Base-by-base conservation (phyloP, 2,329 filamentous ascomycete genomes). In the Lecanicillium sp. region DNA sequence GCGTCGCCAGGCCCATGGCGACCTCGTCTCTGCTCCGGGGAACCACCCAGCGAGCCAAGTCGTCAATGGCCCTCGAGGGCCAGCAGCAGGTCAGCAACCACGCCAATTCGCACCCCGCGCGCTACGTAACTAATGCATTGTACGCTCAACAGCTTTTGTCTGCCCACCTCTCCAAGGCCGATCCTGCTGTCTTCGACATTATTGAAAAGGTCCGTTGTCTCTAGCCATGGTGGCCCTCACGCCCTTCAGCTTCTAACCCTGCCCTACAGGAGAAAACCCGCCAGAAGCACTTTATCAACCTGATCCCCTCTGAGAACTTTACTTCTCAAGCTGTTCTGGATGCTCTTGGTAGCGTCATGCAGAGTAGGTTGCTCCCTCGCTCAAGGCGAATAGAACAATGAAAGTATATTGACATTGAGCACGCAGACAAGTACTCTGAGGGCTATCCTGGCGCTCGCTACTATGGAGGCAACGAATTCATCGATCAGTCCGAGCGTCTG, bases 281-380 rank as follows among this genome's bases (percentile, higher is more conserved):
- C 51, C 92, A 98, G 65, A 94, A 95, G 65, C 88, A 97, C 64
- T 98, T 96, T 57, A 95, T 98, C 69, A 97, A 97, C 64, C 73
- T 95, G 42, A 95, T 95, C 49, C 88, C 88, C 15, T 95, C 88
- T 6, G 88, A 95, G 66, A 95, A 95, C 68, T 94, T 95, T 57
- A 95, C 88, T 18, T 94, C 88, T 7, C 86, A 94, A 62, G 87
- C 88, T 20, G 88, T 95, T 15, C 76, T 95, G 40, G 88, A 95
- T 71, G 87, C 88, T 25, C 71, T 95, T 44, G 88, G 88, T 49
- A 94, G 87, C 70, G 84, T 89, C 39, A 95, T 95, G 88, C 88
- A 94, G 63, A 95, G 86, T 89, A 68, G 49, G 76, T 43, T 30
- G 19, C 33, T 34, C 10, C 9, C 7, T 10, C n/a, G n/a, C n/a